These are phyloP conservation scores for Myxozyma neotropica DNA, from an alignment of 805 yeast genomes.

Conservation along the genomic window DNA sequence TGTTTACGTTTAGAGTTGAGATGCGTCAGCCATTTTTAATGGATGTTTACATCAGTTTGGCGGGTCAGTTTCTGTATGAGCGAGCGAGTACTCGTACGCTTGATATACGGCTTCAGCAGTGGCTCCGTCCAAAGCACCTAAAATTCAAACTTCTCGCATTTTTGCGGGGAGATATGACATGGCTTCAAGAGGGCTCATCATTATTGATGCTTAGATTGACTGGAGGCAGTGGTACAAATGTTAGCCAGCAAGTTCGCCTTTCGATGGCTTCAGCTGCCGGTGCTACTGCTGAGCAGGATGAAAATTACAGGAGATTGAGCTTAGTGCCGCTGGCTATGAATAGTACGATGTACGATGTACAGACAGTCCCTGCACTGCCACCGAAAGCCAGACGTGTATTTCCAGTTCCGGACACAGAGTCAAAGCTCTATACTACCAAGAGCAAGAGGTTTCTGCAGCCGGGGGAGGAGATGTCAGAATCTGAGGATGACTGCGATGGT, in stretches of 20 bases:
- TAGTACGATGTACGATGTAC: conserved; percentile 11
- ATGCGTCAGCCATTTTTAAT: conserved; percentile 16
- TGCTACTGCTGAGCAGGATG: conserved; percentile 6
- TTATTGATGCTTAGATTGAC: conserved; percentile 4
- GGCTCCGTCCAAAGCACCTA: conserved; percentile 20
- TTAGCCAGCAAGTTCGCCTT: background rate
- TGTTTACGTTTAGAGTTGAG: conserved; percentile 23
- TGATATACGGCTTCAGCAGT: conserved; percentile 19
- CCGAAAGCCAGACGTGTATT: conserved; percentile 20
- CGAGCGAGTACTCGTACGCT: conserved; percentile 21
- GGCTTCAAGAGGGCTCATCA: conserved; percentile 23
- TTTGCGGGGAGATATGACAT: conserved; percentile 21
- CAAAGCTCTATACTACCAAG: conserved; percentile 24
- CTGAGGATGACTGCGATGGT: conserved; percentile 29
- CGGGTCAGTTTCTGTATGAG: conserved; percentile 27
- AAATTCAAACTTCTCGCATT: conserved; percentile 15
- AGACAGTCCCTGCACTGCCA: conserved; percentile 28
- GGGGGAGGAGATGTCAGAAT: conserved; percentile 29
- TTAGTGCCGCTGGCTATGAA: conserved; percentile 1
- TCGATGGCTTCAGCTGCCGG: background rate
- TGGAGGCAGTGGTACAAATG: background rate
- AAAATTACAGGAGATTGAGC: background rate
- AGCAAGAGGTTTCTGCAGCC: conserved; percentile 16
- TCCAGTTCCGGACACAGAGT: conserved; percentile 20
- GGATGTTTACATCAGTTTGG: conserved; percentile 23